Evolutionary conservation across 768 basidiomycete species (phyloP), one percentile per base, ranked within the genome.

Genomic region (Phanerochaete carnosa): DNA sequence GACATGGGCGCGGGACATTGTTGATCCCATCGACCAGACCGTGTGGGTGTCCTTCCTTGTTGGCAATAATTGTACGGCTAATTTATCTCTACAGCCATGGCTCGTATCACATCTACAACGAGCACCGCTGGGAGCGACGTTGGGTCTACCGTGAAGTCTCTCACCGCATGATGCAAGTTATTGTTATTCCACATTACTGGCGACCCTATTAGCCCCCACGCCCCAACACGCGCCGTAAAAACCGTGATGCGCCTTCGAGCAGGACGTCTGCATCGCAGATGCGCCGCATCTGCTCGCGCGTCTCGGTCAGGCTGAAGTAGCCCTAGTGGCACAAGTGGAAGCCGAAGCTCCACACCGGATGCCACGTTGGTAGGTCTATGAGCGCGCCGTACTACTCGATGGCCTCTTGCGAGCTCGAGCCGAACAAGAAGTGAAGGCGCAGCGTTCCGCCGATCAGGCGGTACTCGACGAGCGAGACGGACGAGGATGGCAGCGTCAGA

Each of bases 371-470:
- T 32, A 83, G 74, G 3, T 90, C n/a, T n/a, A n/a, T n/a, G n/a
- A n/a, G n/a, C n/a, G n/a, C n/a, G n/a, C n/a, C 90, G 65, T 92
- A 89, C 71, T 92, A 90, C 61, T 87, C 80, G 54, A 89, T 81
- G 9, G 90, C 90, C 16, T 73, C 70, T 43, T 75, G 74, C 25
- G 85, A 80, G n/a, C 62, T 70, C 8, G 76, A 75, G 9, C 80
- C 81, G 4, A 92, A 81, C 74, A 89, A 92, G 64, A 92, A 85
- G 72, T 92, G 88, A 32, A 92, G 74, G 0, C 85, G 19, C n/a
- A n/a, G n/a, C n/a, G n/a, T n/a, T n/a, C n/a, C 91, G 90, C 91
- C 90, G 51, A 93, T 75, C 70, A 85, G 75, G 49, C 90, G 78
- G 68, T 92, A 94, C 65, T 93, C 79, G 26, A 93, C 77, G 2